These are phyloP conservation scores for Juglanconis juglandina DNA, from an alignment of 2,329 filamentous ascomycete genomes.

Conservation along the genomic window DNA sequence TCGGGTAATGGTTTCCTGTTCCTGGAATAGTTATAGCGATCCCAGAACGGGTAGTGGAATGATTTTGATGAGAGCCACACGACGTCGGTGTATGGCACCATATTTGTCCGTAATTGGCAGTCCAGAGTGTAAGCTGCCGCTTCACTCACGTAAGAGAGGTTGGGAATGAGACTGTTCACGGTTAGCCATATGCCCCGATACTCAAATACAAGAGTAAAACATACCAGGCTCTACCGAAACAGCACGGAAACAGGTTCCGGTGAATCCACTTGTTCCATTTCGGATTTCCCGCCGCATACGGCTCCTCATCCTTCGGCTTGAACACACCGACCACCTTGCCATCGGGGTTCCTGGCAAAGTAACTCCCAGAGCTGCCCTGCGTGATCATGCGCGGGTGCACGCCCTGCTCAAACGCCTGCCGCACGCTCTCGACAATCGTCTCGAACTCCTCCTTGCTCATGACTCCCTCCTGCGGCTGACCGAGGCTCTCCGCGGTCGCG, in stretches of 20 bases:
- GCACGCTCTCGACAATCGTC: slow-evolving; percentile 83
- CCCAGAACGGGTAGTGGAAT: slow-evolving; percentile 98
- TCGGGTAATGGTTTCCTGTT: slow-evolving; percentile 83
- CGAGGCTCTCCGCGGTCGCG: slow-evolving; percentile 70
- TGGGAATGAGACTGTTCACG: slow-evolving; percentile 72
- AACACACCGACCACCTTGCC: slow-evolving; percentile 97
- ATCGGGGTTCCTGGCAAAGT: slow-evolving; percentile 88
- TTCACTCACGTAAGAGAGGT: slow-evolving; percentile 96
- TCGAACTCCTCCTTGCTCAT: slow-evolving; percentile 84
- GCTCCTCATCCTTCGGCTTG: slow-evolving; percentile 98
- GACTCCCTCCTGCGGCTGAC: slow-evolving; percentile 59
- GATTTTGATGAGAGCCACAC: slow-evolving; percentile 93
- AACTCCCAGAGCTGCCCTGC: slow-evolving; percentile 95
- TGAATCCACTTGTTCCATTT: slow-evolving; percentile 99
- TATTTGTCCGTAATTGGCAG: slow-evolving; percentile 79
- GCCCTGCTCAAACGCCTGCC: slow-evolving; percentile 81
- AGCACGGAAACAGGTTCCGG: slow-evolving; percentile 93
- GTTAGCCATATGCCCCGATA: not conserved
- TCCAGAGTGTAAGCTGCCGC: slow-evolving; percentile 95
- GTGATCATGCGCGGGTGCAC: slow-evolving; percentile 94
- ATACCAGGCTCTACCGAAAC: slow-evolving; percentile 86
- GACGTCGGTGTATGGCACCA: slow-evolving; percentile 96
- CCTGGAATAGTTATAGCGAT: slow-evolving; percentile 80
- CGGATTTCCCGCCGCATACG: slow-evolving; percentile 92
- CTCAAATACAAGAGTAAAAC: not conserved